Evolutionary conservation across 148 eudicot species (phyloP).

Genomic region (Chenopodium formosanum): DNA sequence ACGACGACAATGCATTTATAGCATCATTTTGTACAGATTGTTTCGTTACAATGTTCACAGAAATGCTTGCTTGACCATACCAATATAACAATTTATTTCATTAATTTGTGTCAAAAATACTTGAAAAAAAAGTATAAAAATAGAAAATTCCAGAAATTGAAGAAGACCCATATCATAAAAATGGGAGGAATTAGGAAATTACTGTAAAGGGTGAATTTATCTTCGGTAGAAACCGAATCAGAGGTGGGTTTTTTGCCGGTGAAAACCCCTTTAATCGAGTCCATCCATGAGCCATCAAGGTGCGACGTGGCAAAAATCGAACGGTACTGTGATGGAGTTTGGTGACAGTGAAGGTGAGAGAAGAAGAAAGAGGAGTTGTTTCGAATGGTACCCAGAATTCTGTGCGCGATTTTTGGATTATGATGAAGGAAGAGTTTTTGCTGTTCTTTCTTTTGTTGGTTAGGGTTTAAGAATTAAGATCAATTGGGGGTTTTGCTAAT

Average conservation of each 20-base stretch:
- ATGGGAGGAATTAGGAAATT: background rate
- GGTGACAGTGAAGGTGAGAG: slow-evolving; percentile 21
- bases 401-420: slow-evolving; percentile 31
- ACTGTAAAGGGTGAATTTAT: slow-evolving; percentile 60
- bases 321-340: slow-evolving; percentile 37
- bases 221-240: slow-evolving; percentile 26
- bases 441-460: background rate
- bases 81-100: too few species aligned
- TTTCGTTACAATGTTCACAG: background rate
- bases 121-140: too few species aligned
- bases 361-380: slow-evolving; percentile 18
- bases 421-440: slow-evolving; percentile 14
- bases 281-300: slow-evolving; percentile 56
- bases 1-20: background rate
- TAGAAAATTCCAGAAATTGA: too few species aligned
- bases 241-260: slow-evolving; percentile 49
- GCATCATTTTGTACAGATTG: background rate
- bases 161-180: too few species aligned
- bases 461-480: slow-evolving; percentile 22
- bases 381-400: slow-evolving; percentile 17
- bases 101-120: too few species aligned
- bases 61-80: too few species aligned
- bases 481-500: background rate
- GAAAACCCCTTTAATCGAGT: slow-evolving; percentile 68
- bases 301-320: slow-evolving; percentile 51